phyloP scores from a whole-genome alignment of 306 rosid species.

The Malus asiatica region DNA sequence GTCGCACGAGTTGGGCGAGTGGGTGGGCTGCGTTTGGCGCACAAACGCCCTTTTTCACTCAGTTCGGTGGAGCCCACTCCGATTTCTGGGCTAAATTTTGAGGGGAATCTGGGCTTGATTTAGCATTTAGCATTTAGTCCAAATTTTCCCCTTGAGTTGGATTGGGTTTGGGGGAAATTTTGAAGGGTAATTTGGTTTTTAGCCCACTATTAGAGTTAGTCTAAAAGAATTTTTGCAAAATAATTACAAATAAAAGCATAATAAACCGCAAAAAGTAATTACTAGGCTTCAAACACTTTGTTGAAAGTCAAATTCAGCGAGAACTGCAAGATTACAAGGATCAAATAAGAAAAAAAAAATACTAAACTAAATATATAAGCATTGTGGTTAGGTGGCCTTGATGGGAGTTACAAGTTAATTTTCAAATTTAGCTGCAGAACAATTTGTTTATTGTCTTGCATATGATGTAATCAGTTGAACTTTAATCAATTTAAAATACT shows the following conservation, averaged over 20 bases:
- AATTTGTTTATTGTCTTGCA: not conserved
- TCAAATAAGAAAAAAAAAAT: not conserved
- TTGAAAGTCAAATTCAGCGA: not conserved
- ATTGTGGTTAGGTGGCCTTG: conserved; percentile 10
- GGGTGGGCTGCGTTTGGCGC: too few species aligned
- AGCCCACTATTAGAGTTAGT: too few species aligned
- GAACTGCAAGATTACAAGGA: not conserved
- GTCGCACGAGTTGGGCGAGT: too few species aligned
- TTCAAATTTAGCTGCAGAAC: conserved; percentile 18
- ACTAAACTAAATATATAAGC: not conserved
- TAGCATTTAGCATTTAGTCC: too few species aligned
- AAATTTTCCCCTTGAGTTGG: too few species aligned
- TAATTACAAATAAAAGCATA: not conserved
- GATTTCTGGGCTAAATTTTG: too few species aligned
- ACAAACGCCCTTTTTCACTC: too few species aligned
- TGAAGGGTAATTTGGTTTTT: too few species aligned
- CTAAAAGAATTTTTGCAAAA: too few species aligned
- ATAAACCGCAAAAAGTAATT: not conserved
- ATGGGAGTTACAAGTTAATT: not conserved
- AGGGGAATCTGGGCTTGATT: too few species aligned
- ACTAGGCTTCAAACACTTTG: not conserved
- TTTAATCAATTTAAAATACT: not conserved
- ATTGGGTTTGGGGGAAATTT: too few species aligned
- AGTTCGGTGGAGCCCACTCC: too few species aligned
- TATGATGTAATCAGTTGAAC: not conserved